Conservation (phyloP, 2,329 filamentous ascomycete genomes). For the Colletotrichum aenigma region DNA sequence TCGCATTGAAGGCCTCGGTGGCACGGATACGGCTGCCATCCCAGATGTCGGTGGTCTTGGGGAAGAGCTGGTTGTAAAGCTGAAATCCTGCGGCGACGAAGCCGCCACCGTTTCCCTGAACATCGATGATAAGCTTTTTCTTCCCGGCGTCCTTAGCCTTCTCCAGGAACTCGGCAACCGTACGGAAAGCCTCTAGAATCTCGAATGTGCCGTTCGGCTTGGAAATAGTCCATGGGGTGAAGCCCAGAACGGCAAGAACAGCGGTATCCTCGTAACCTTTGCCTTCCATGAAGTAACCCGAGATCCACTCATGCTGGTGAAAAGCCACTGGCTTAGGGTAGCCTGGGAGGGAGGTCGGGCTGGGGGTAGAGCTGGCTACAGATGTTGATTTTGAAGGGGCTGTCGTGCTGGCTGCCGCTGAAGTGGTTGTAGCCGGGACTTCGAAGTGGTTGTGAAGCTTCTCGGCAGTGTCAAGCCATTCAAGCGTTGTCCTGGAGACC, state of each 20-base stretch:
- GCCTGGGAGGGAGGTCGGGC: constrained; percentile 18
- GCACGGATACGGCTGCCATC: constrained; percentile 22
- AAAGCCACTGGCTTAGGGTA: constrained; percentile 28
- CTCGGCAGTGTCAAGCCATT: neutral
- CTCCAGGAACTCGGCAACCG: constrained; percentile 46
- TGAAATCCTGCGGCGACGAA: constrained; percentile 49
- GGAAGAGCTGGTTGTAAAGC: constrained; percentile 48
- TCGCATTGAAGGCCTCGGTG: constrained; percentile 10
- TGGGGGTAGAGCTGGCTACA: neutral
- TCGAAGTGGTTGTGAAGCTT: constrained; percentile 7
- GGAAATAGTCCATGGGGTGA: constrained; percentile 14
- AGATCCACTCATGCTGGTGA: constrained; percentile 25
- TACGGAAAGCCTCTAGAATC: constrained; percentile 18
- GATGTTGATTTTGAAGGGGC: neutral
- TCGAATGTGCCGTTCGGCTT: constrained; percentile 1
- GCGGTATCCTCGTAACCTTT: constrained; percentile 30
- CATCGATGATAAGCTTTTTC: constrained; percentile 67
- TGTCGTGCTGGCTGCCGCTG: neutral
- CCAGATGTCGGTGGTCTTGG: constrained; percentile 20
- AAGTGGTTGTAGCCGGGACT: neutral
- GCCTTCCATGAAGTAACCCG: constrained; percentile 32
- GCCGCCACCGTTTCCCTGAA: constrained; percentile 66
- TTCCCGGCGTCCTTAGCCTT: constrained; percentile 51
- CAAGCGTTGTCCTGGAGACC: neutral
- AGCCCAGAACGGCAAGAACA: constrained; percentile 27